Base-by-base conservation (phyloP, 495 filamentous ascomycete genomes). In the Sordaria brevicollis region DNA sequence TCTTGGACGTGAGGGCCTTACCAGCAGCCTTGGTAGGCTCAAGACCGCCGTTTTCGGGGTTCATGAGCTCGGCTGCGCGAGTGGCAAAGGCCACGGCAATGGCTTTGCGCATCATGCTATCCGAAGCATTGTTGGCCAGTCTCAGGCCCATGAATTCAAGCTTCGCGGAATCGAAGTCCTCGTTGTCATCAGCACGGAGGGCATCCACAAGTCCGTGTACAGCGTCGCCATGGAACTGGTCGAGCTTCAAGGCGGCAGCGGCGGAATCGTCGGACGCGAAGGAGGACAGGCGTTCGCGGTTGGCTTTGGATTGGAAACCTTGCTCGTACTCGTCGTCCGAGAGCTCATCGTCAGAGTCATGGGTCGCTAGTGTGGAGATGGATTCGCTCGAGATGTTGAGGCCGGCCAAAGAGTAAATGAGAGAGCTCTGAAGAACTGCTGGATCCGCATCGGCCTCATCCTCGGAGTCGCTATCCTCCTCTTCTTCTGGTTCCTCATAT, bases 111-210 rank as follows among this genome's bases (percentile, higher is more conserved):
- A 97, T 91, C 78, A 93, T 89, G 74, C 89, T 85, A 72, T 96
- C 94, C 2, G 90, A 92, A 6, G 95, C 96, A 76, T 99, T 93
- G 71, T 90, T 91, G 29, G 88, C 90, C 81, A 99, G 91, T 6
- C 94, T 89, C 38, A 97, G 85, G 73, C 91, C 90, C 81, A 91
- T 95, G 49, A 99, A 89, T 77, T 99, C 95, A 11, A 98, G 84
- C 73, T 92, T 90, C 9, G 95, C 93, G 11, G 91, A 90, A 75
- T 95, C 92, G n/a, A 92, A 88, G 43, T 92, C 87, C 66, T 90
- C 89, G 68, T 88, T 88, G 35, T 77, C 79, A 21, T 75, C 76
- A 3, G 77, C 81, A 43, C 83, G 82, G 39, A 99, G 83, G 49
- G 93, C 89, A 74, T 96, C 93, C 62, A 94, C 86, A 34, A 98